phyloP scores from a whole-genome alignment of 2,329 filamentous ascomycete genomes.

The Aspergillus versicolor region DNA sequence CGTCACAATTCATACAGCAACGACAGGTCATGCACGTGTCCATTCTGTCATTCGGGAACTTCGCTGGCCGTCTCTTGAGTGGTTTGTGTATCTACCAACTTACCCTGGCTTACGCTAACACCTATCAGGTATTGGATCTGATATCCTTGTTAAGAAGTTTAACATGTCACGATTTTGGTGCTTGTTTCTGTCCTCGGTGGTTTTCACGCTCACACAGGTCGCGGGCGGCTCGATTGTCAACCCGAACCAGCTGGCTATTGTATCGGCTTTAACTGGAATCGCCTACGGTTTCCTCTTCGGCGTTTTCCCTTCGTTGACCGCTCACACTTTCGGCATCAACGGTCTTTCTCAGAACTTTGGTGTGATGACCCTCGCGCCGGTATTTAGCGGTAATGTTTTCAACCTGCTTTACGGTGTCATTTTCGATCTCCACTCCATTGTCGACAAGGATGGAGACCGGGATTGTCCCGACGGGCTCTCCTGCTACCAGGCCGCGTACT shows the following conservation, averaged over 20 bases:
- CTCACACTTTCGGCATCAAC: slow-evolving; percentile 86
- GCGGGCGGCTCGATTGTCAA: slow-evolving; percentile 73
- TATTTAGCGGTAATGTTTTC: slow-evolving; percentile 85
- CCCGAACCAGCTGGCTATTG: slow-evolving; percentile 71
- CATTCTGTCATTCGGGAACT: slow-evolving; percentile 86
- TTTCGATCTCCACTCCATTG: slow-evolving; percentile 75
- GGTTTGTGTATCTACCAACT: slow-evolving; percentile 50
- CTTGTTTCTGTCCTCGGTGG: slow-evolving; percentile 69
- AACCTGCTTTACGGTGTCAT: slow-evolving; percentile 86
- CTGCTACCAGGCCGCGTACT: slow-evolving; percentile 81
- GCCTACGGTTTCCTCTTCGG: slow-evolving; percentile 94
- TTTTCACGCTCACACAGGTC: slow-evolving; percentile 79
- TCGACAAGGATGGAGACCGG: slow-evolving; percentile 67
- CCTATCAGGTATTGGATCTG: slow-evolving; percentile 74
- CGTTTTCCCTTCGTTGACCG: slow-evolving; percentile 84
- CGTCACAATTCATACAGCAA: slow-evolving; percentile 72
- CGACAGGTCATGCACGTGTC: slow-evolving; percentile 91
- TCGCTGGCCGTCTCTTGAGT: slow-evolving; percentile 74
- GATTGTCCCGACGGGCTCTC: slow-evolving; percentile 73
- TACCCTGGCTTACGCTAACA: slow-evolving; percentile 17
- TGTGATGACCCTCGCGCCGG: slow-evolving; percentile 85
- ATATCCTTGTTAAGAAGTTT: slow-evolving; percentile 80
- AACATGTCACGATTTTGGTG: slow-evolving; percentile 88
- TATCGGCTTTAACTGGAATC: slow-evolving; percentile 81
- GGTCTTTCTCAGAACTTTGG: slow-evolving; percentile 96